Base-by-base conservation (phyloP, 2,329 filamentous ascomycete genomes). In the Epichloe gansuensis region DNA sequence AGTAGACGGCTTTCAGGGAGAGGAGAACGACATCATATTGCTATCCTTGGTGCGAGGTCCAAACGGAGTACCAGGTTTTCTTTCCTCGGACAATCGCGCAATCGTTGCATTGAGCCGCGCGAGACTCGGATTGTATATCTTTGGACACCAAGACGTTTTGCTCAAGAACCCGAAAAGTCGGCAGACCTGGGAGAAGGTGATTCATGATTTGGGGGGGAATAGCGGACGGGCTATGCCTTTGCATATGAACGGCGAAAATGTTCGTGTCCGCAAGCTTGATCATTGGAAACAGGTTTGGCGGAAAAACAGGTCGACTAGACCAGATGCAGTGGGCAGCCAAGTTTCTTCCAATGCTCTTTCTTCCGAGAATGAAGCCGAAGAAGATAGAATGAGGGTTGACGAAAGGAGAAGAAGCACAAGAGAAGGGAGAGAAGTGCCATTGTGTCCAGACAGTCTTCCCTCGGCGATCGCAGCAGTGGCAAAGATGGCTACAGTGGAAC, bases 1-100 rank as follows among this genome's bases (percentile, higher is more conserved):
- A 0, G 87, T 96, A 0, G 90, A 95, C 61, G 87, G 85, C 0
- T 95, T 91, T 61, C 89, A 95, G 64, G 89, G 89, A 12, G 89
- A 95, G 60, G 89, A 95, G 63, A 95, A 95, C 55, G 85, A 90
- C 25, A 73, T 95, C 8, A 74, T 96, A 9, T 64, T 95, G 2
- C 70, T 95, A 0, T 95, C 89, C 0, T 71, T 95, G 0, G 89
- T 93, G 3, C 78, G 90, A 43, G 89, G 84, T 56, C 85, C 84
- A 15, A 53, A 54, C 2, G 58, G 60, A 40, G 60, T 59, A 1
- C 82, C 89, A 34, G 90, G 90, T 0, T 96, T 95, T 58, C 71
- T 95, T 2, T 73, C 76, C 1, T 80, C 85, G 52, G 65, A 69
- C 55, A 80, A 81, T 55, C 73, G 80, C 17, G 73, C 74, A 0